phyloP scores from a whole-genome alignment of 2,329 filamentous ascomycete species.

The Lachnellula occidentalis region DNA sequence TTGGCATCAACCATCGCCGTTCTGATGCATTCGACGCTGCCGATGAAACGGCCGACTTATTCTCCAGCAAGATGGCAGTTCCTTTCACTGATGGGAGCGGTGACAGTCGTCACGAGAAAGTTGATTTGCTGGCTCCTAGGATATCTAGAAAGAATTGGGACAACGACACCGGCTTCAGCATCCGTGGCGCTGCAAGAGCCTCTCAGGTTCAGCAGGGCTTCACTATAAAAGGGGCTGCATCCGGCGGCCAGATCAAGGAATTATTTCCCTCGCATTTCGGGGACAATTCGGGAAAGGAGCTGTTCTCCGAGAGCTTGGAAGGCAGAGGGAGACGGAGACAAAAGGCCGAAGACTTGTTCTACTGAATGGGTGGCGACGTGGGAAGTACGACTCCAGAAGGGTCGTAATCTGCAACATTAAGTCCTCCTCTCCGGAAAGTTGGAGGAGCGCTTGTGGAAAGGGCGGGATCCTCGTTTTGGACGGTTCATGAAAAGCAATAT shows the following conservation, averaged over 20 bases:
- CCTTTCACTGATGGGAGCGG: constrained; percentile 42
- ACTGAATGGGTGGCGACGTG: constrained; percentile 36
- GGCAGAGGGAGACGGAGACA: constrained; percentile 55
- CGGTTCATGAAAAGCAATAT: no score
- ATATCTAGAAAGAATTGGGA: constrained; percentile 26
- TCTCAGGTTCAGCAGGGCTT: constrained; percentile 44
- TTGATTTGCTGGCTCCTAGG: constrained; percentile 18
- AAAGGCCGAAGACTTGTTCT: constrained; percentile 68
- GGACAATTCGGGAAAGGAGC: constrained; percentile 60
- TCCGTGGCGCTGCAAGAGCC: constrained; percentile 52
- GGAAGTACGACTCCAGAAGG: no score
- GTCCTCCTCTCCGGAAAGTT: no score
- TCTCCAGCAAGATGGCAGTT: constrained; percentile 43
- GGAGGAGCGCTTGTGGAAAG: no score
- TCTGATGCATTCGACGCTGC: constrained; percentile 48
- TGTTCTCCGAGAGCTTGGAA: constrained; percentile 58
- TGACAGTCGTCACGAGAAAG: constrained; percentile 23
- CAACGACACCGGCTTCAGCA: constrained; percentile 43
- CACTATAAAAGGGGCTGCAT: constrained; percentile 63
- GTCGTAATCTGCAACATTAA: no score
- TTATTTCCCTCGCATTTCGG: constrained; percentile 62
- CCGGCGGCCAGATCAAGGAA: constrained; percentile 54
- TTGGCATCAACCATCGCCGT: constrained; percentile 38
- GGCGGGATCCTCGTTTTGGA: no score
- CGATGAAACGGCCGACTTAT: constrained; percentile 47